Conservation (phyloP, 1,139 yeast genomes). For the Hyphopichia buzzinii region DNA sequence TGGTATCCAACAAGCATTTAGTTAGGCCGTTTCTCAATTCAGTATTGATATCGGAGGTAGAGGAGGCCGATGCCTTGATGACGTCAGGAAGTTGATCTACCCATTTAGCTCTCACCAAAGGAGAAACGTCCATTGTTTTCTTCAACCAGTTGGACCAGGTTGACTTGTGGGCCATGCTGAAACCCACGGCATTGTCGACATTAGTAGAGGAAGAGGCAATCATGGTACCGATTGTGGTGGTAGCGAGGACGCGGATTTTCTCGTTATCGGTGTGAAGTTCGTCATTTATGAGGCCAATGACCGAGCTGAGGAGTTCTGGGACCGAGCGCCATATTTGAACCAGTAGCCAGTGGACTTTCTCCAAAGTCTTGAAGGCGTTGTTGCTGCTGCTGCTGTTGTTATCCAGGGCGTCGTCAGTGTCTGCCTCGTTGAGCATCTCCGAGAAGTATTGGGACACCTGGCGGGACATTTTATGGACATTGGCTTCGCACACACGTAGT, state of each 20-base stretch:
- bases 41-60: slow-evolving; percentile 46
- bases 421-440: slow-evolving; percentile 59
- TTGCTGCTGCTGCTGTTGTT: slow-evolving; percentile 8
- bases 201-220: slow-evolving; percentile 37
- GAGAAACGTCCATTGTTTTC: slow-evolving; percentile 67
- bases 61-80: slow-evolving; percentile 30
- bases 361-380: slow-evolving; percentile 43
- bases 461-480: slow-evolving; percentile 74
- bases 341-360: slow-evolving; percentile 61
- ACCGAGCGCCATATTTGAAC: slow-evolving; percentile 73
- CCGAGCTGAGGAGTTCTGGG: slow-evolving; percentile 72
- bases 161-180: slow-evolving; percentile 56
- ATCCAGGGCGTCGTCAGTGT: slow-evolving; percentile 12
- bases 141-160: slow-evolving; percentile 68
- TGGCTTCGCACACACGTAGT: slow-evolving; percentile 64
- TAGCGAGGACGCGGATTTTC: slow-evolving; percentile 62
- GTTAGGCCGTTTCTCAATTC: slow-evolving; percentile 61
- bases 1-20: slow-evolving; percentile 72
- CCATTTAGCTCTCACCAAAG: slow-evolving; percentile 70
- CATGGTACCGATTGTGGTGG: slow-evolving; percentile 70
- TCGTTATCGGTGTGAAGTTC: slow-evolving; percentile 75
- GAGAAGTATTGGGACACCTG: slow-evolving; percentile 79
- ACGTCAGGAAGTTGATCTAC: slow-evolving; percentile 48
- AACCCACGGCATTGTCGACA: slow-evolving; percentile 41
- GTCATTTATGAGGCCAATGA: slow-evolving; percentile 78